Conservation (phyloP, 2,329 filamentous ascomycete genomes). For the Rachicladosporium sp. region DNA sequence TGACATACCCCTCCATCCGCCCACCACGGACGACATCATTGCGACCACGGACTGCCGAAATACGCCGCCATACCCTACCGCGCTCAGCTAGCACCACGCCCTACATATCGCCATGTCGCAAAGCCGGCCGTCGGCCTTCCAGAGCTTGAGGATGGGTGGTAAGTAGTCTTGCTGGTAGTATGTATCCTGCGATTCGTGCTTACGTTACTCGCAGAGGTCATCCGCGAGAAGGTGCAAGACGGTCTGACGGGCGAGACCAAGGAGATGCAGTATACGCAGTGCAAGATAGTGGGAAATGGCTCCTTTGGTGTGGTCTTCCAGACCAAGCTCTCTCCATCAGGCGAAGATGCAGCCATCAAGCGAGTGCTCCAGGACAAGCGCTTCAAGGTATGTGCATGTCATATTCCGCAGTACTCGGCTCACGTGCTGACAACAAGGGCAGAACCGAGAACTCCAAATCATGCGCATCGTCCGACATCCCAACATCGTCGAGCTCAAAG, state of each 20-base stretch:
- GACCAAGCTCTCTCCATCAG: conserved; percentile 94
- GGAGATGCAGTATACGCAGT: conserved; percentile 96
- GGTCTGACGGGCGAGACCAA: conserved; percentile 91
- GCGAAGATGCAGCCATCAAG: conserved; percentile 98
- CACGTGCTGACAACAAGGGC: conserved; percentile 17
- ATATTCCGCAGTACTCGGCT: conserved; percentile 12
- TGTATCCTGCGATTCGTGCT: conserved; percentile 16
- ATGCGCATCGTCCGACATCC: conserved; percentile 99
- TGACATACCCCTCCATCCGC: too few relatives aligned
- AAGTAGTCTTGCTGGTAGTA: conserved; percentile 34
- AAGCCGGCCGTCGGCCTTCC: conserved; percentile 82
- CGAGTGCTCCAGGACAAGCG: conserved; percentile 97
- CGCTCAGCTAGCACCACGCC: too few relatives aligned
- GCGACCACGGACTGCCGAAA: too few relatives aligned
- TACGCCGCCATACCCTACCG: too few relatives aligned
- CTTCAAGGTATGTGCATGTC: conserved; percentile 63
- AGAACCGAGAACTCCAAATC: conserved; percentile 99
- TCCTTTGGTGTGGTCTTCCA: conserved; percentile 98
- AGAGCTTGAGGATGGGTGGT: conserved; percentile 92
- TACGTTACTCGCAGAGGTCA: conserved; percentile 59
- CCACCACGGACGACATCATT: too few relatives aligned
- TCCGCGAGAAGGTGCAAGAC: conserved; percentile 98
- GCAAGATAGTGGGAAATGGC: conserved; percentile 98
- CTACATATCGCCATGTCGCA: conserved; percentile 55
- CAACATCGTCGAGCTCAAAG: conserved; percentile 97